These are phyloP conservation scores for Thuidium tamariscinum DNA, from an alignment of 225 moss, liverwort and hornwort species.

Conservation along the genomic window DNA sequence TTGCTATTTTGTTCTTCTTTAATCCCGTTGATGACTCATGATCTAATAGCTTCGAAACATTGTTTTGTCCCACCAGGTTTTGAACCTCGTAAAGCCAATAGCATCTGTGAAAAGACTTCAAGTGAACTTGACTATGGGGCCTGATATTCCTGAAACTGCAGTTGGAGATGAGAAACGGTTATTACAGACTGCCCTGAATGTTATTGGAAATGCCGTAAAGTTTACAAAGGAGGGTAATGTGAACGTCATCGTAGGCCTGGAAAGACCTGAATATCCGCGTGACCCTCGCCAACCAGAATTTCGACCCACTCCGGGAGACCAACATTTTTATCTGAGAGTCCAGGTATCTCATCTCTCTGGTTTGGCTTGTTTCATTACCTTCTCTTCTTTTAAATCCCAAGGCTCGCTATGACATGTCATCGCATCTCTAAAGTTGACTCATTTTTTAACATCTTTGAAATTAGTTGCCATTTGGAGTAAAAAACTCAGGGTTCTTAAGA, in stretches of 20 bases:
- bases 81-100: slow-evolving; percentile 89
- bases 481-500: background rate
- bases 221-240: slow-evolving; percentile 88
- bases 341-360: slow-evolving; percentile 27
- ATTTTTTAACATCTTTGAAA: background rate
- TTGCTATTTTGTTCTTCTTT: background rate
- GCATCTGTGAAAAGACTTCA: slow-evolving; percentile 80
- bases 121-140: slow-evolving; percentile 56
- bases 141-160: slow-evolving; percentile 61
- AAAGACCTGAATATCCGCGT: slow-evolving; percentile 62
- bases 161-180: slow-evolving; percentile 83
- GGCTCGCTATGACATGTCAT: background rate
- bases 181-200: slow-evolving; percentile 81
- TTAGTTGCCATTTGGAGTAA: background rate
- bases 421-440: background rate
- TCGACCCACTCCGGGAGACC: slow-evolving; percentile 51
- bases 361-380: background rate
- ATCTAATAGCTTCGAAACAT: background rate
- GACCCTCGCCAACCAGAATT: slow-evolving; percentile 72
- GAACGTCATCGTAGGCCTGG: slow-evolving; percentile 52
- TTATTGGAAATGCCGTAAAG: slow-evolving; percentile 96
- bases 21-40: background rate
- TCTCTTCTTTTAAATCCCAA: background rate
- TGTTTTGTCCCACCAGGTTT: slow-evolving; percentile 29
- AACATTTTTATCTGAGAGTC: slow-evolving; percentile 73